phyloP scores from a whole-genome alignment of 1,139 yeast genomes.

The Geotrichum europaeum region DNA sequence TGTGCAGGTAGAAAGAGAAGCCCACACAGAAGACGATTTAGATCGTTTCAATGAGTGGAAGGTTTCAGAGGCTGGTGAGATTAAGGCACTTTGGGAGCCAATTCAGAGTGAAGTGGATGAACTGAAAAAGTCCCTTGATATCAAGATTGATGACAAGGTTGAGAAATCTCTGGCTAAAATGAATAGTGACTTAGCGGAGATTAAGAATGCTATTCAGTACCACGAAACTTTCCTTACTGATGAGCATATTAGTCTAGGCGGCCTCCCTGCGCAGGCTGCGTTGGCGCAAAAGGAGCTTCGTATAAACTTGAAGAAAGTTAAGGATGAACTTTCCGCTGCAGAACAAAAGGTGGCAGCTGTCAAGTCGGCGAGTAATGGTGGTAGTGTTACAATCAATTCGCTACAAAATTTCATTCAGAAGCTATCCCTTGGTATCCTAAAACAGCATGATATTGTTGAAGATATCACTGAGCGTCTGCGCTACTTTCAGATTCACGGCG shows the following conservation, averaged over 20 bases:
- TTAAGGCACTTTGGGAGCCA: slow-evolving; percentile 20
- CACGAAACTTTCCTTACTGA: slow-evolving; percentile 21
- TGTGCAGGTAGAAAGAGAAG: not conserved
- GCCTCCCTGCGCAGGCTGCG: slow-evolving; percentile 26
- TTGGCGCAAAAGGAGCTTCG: slow-evolving; percentile 25
- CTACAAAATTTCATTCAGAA: not conserved
- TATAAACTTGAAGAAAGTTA: slow-evolving; percentile 17
- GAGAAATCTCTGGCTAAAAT: slow-evolving; percentile 19
- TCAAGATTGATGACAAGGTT: slow-evolving; percentile 15
- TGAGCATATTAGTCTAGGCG: slow-evolving; percentile 21
- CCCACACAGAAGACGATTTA: slow-evolving; percentile 20
- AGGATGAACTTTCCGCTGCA: slow-evolving; percentile 15
- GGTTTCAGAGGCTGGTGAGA: slow-evolving; percentile 21
- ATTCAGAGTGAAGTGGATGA: slow-evolving; percentile 14
- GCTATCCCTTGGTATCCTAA: not conserved
- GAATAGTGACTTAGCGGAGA: slow-evolving; percentile 21
- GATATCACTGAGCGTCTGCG: not conserved
- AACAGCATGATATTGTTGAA: not conserved
- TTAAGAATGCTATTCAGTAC: slow-evolving; percentile 23
- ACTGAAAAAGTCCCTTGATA: slow-evolving; percentile 5
- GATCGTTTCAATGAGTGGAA: slow-evolving; percentile 22
- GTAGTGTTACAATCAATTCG: not conserved
- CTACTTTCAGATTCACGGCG: not conserved
- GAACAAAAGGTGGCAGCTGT: slow-evolving; percentile 6
- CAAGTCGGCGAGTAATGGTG: not conserved